Evolutionary conservation across 2,329 filamentous ascomycete species (phyloP), one percentile per base, ranked within the genome.

Genomic region (Cladosporium sp.): DNA sequence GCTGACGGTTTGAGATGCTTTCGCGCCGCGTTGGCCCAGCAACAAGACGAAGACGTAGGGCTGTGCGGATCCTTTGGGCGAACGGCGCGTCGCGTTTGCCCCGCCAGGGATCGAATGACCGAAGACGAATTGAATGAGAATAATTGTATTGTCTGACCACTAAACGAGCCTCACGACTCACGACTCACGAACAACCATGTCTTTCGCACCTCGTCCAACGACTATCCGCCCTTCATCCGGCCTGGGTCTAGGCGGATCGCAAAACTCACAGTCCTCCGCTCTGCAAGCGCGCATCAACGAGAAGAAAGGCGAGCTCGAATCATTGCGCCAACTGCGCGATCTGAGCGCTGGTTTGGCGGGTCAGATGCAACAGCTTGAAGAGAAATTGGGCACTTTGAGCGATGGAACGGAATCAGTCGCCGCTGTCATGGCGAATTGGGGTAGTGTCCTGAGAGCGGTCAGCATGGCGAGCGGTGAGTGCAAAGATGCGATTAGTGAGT

Each of bases 321-420:
- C 84, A 61, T 75, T 93, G 52, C 86, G 82, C 64, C 84, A 93
- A 67, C 72, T 95, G 45, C 81, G 87, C 58, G 85, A 90, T 61
- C 76, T 95, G 40, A 92, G 87, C 60, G 86, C 85, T 18, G 86
- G 85, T 2, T 78, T 92, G 29, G 88, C 88, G 37, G 78, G 80
- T 36, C 88, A 93, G 68, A 93, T 95, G 87, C 85, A 91, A 65
- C 82, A 83, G 54, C 70, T 95, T 47, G 86, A 91, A 61, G 80
- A 86, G 64, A 92, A 90, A 68, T 73, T 95, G 7, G 76, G 78
- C 12, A 95, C 88, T 0, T 70, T 95, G 20, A 88, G 86, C 1
- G 83, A 90, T 60, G 89, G 89, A 12, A 93, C 89, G 24, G 87
- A 93, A 79, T 88, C 86, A 54, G 89, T 95, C 62, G 88, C 89